A percentile compares a stretch with the other conserved stretches of the same genome.
phyloP scores from a whole-genome alignment of 805 yeast species.

The Myxozyma neglecta region DNA sequence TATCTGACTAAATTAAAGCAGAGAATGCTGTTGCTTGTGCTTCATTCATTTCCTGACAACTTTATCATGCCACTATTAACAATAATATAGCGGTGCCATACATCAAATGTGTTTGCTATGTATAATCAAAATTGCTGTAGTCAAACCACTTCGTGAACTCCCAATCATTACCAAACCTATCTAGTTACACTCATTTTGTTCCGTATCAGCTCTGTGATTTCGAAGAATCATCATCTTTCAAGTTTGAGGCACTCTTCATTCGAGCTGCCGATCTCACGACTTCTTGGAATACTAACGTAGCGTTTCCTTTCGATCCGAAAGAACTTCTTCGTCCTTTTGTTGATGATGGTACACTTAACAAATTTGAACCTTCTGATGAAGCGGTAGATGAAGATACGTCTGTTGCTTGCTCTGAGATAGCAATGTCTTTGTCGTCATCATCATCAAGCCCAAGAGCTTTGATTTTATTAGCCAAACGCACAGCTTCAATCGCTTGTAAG shows the following conservation, averaged over 20 bases:
- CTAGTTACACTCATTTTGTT: background rate
- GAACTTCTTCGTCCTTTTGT: constrained; percentile 8
- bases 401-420: background rate
- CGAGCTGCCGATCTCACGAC: constrained; percentile 67
- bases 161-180: no score
- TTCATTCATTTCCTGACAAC: no score
- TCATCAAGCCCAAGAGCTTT: constrained; percentile 59
- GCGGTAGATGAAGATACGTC: background rate
- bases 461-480: constrained; percentile 76
- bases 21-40: no score
- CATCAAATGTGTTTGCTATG: no score
- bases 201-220: background rate
- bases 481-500: constrained; percentile 81
- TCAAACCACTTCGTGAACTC: no score
- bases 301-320: constrained; percentile 21
- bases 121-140: no score
- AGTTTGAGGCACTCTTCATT: constrained; percentile 49
- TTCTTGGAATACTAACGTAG: constrained; percentile 52
- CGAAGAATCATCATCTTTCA: background rate
- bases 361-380: background rate
- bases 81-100: no score
- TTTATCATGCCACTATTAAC: no score
- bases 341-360: background rate
- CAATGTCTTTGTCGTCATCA: constrained; percentile 45
- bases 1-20: no score